These are phyloP conservation scores for Stagonosporopsis vannaccii DNA, from an alignment of 2,329 filamentous ascomycete species.

Conservation along the genomic window DNA sequence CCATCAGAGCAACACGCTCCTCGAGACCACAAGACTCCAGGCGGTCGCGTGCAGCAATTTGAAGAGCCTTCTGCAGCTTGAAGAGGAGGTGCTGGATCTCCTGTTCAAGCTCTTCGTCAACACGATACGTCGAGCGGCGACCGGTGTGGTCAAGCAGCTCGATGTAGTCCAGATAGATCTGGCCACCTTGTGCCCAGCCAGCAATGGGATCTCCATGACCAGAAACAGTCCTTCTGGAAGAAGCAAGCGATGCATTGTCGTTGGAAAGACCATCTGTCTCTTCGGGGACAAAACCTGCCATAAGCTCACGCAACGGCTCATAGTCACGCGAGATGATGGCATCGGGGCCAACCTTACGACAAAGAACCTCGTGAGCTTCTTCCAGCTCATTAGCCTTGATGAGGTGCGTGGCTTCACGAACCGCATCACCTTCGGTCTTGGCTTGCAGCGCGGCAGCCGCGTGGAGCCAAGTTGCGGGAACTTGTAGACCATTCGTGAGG, in stretches of 20 bases:
- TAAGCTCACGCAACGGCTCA: conserved; percentile 69
- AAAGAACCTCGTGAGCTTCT: conserved; percentile 85
- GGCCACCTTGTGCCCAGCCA: conserved; percentile 80
- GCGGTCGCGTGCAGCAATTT: conserved; percentile 49
- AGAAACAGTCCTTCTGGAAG: conserved; percentile 6
- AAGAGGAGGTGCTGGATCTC: conserved; percentile 41
- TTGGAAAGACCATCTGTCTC: conserved; percentile 53
- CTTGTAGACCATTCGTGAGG: conserved; percentile 69
- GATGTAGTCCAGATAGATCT: conserved; percentile 75
- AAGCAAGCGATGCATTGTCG: conserved; percentile 17
- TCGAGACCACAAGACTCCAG: conserved; percentile 56
- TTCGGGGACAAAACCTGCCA: conserved; percentile 69
- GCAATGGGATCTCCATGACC: conserved; percentile 56
- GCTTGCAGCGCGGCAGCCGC: conserved; percentile 85
- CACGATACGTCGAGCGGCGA: conserved; percentile 37
- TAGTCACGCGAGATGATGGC: conserved; percentile 86
- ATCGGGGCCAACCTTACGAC: conserved; percentile 79
- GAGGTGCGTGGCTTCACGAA: conserved; percentile 68
- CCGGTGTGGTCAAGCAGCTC: conserved; percentile 54
- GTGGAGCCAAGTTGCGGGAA: conserved; percentile 84
- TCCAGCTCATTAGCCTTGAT: conserved; percentile 77
- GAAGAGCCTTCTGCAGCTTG: conserved; percentile 47
- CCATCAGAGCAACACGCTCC: conserved; percentile 75
- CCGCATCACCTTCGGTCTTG: conserved; percentile 72
- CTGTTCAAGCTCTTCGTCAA: conserved; percentile 42